Conservation (phyloP, 495 filamentous ascomycete species). For the Darksidea phi region DNA sequence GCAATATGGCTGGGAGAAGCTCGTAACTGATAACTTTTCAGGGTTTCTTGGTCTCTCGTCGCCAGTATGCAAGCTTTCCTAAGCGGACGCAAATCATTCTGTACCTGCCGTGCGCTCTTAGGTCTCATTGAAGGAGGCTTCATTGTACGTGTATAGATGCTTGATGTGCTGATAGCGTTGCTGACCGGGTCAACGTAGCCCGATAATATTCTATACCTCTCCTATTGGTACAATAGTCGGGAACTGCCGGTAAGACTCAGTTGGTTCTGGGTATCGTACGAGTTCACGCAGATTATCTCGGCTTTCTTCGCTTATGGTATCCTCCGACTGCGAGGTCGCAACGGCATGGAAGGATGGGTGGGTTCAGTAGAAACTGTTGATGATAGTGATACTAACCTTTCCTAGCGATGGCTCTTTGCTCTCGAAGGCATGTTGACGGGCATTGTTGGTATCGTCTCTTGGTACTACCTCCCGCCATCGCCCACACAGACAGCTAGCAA, state of each 20-base stretch:
- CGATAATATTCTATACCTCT: conserved; percentile 43
- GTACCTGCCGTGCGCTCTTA: conserved; percentile 61
- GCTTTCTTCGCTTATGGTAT: conserved; percentile 39
- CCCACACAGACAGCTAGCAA: conserved; percentile 35
- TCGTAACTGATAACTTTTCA: conserved; percentile 7
- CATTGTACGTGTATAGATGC: conserved; percentile 36
- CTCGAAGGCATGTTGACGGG: conserved; percentile 38
- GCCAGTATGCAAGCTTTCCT: conserved; percentile 68
- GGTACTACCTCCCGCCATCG: conserved; percentile 37
- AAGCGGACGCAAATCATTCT: conserved; percentile 60
- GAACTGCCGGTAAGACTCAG: conserved; percentile 34
- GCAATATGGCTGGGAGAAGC: not conserved
- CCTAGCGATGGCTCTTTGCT: conserved; percentile 37
- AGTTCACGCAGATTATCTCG: conserved; percentile 34
- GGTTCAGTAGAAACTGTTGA: not conserved
- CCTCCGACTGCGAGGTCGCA: conserved; percentile 29
- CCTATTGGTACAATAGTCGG: conserved; percentile 40
- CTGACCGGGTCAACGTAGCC: conserved; percentile 11
- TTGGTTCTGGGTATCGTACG: conserved; percentile 38
- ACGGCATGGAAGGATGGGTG: conserved; percentile 38
- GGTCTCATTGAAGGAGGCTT: conserved; percentile 78
- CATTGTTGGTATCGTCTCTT: conserved; percentile 36
- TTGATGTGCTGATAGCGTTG: conserved; percentile 42
- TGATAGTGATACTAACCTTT: not conserved
- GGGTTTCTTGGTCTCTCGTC: conserved; percentile 69